phyloP scores from a whole-genome alignment of 495 filamentous ascomycete species.

The Aspergillus cavernicola region DNA sequence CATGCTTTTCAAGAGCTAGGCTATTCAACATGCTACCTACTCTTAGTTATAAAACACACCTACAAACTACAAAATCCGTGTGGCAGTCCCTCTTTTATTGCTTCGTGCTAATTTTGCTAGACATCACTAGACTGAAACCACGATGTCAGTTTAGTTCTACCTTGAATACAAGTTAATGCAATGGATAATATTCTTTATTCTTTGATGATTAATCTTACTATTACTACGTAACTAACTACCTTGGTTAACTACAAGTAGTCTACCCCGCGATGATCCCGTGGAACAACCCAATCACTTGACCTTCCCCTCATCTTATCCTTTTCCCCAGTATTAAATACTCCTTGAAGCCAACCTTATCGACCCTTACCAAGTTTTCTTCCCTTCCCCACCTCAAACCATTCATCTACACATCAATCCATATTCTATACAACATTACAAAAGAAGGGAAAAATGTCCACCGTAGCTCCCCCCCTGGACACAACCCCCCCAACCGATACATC shows the following conservation, averaged over 20 bases:
- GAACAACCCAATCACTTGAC: slow-evolving; percentile 20
- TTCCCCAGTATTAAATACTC: no score
- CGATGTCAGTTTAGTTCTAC: slow-evolving; percentile 1
- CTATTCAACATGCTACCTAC: slow-evolving; percentile 15
- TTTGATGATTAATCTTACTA: not conserved
- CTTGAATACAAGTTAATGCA: not conserved
- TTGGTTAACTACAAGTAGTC: no score
- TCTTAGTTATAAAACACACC: slow-evolving; percentile 3
- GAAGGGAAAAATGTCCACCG: slow-evolving; percentile 18
- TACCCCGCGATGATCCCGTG: slow-evolving; percentile 18
- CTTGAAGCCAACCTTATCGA: no score
- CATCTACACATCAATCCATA: not conserved
- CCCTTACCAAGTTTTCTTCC: no score
- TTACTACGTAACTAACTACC: no score
- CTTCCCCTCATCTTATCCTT: slow-evolving; percentile 11
- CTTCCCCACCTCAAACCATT: not conserved
- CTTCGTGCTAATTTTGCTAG: slow-evolving; percentile 5
- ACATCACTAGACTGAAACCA: not conserved
- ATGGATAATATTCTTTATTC: not conserved
- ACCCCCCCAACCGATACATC: slow-evolving; percentile 33
- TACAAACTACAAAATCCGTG: not conserved
- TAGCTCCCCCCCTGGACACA: not conserved
- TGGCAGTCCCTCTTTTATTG: slow-evolving; percentile 3
- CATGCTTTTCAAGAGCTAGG: slow-evolving; percentile 10
- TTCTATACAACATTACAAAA: no score